phyloP scores from a whole-genome alignment of 176 grass and related monocot species.

The Carex cristatella region DNA sequence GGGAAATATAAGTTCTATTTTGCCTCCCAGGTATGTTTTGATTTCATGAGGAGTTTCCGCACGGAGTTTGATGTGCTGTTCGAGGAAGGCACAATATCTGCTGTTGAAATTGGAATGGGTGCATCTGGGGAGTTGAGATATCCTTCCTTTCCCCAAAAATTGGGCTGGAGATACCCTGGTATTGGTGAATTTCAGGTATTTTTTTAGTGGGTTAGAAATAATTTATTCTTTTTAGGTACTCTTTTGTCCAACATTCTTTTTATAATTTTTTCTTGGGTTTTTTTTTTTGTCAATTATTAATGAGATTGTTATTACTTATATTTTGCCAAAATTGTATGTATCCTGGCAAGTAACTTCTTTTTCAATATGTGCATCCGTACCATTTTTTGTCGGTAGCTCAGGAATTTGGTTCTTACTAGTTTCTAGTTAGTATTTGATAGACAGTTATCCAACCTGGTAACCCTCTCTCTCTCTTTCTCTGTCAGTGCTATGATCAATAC shows the following conservation, averaged over 20 bases:
- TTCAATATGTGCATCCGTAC: neutral
- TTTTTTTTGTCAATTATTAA: neutral
- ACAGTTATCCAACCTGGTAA: neutral
- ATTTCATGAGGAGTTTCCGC: constrained; percentile 97
- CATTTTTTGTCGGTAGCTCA: neutral
- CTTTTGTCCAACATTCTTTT: neutral
- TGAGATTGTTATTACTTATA: neutral
- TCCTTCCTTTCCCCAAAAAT: constrained; percentile 66
- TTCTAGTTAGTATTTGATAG: neutral
- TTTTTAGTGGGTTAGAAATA: neutral
- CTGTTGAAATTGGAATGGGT: constrained; percentile 87
- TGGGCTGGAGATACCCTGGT: constrained; percentile 90
- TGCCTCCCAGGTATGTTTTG: constrained; percentile 65
- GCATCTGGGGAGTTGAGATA: constrained; percentile 83
- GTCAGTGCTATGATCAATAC: constrained; percentile 84
- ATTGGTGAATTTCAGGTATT: constrained; percentile 98
- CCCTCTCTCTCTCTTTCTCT: neutral
- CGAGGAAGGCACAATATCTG: constrained; percentile 66
- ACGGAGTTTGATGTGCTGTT: constrained; percentile 81
- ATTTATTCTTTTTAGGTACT: neutral
- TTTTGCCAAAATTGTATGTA: neutral
- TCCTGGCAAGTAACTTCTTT: neutral
- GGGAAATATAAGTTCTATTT: neutral
- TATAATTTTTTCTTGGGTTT: neutral
- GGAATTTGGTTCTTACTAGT: neutral